Conservation (phyloP, 2,329 filamentous ascomycete genomes). For the Lachnellula subtilissima region DNA sequence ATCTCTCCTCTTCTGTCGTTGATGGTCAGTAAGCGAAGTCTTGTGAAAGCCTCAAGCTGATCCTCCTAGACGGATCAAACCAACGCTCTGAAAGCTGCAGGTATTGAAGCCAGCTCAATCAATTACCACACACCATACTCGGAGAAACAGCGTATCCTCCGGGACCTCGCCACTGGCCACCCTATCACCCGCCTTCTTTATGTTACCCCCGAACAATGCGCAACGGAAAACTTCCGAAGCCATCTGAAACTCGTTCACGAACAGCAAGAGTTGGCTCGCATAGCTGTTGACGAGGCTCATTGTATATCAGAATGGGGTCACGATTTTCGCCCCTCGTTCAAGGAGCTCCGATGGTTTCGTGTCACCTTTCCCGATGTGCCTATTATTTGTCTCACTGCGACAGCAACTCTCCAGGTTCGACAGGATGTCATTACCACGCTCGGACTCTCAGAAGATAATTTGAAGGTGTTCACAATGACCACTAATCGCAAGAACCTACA, state of each 20-base stretch:
- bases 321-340: conserved; percentile 92
- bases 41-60: conserved; percentile 2
- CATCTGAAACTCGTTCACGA: conserved; percentile 68
- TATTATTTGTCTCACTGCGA: conserved; percentile 89
- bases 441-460: conserved; percentile 56
- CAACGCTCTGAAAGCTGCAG: conserved; percentile 66
- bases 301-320: conserved; percentile 99
- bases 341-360: conserved; percentile 80
- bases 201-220: conserved; percentile 87
- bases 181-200: conserved; percentile 80
- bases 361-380: conserved; percentile 77
- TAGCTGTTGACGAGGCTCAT: conserved; percentile 92
- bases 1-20: conserved; percentile 83
- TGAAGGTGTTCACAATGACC: conserved; percentile 76
- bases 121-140: conserved; percentile 71
- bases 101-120: conserved; percentile 76
- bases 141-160: conserved; percentile 65
- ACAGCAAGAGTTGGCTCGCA: conserved; percentile 78
- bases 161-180: conserved; percentile 82
- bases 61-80: conserved; percentile 78
- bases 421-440: conserved; percentile 78
- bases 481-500: conserved; percentile 83
- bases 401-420: conserved; percentile 75
- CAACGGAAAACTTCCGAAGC: conserved; percentile 69
- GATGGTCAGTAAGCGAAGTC: conserved; percentile 55